Conservation (phyloP, 2,329 filamentous ascomycete genomes). For the Calonectria honghensis region DNA sequence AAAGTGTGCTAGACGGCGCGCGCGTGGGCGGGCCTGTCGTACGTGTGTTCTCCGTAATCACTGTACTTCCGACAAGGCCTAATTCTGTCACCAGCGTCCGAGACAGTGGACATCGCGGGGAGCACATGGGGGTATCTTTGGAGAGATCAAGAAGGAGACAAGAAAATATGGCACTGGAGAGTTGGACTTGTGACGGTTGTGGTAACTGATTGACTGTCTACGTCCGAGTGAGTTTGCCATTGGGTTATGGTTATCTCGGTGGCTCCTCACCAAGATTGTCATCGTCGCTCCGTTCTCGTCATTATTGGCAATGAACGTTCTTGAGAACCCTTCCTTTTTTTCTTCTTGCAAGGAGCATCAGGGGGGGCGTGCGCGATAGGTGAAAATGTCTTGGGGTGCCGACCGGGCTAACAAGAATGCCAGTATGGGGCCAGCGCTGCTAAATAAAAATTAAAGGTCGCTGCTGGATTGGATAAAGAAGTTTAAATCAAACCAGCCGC, state of each 20-base stretch:
- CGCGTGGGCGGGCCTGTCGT: constrained; percentile 34
- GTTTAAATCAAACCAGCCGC: constrained; percentile 23
- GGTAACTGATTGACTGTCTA: constrained; percentile 4
- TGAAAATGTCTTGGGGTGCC: constrained; percentile 14
- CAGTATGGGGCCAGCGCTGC: constrained; percentile 19
- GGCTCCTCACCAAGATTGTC: constrained; percentile 12
- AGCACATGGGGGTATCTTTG: constrained; percentile 2
- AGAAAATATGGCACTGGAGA: neutral
- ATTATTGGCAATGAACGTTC: neutral
- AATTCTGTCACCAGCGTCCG: constrained; percentile 29
- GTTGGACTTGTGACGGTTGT: neutral
- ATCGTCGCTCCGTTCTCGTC: neutral
- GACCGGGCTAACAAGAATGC: constrained; percentile 8
- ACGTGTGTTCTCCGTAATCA: constrained; percentile 34
- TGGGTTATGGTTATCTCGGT: constrained; percentile 7
- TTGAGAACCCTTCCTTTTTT: constrained; percentile 19
- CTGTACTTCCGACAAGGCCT: constrained; percentile 37
- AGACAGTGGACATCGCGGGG: constrained; percentile 31
- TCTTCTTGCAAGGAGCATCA: constrained; percentile 18
- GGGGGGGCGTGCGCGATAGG: constrained; percentile 12
- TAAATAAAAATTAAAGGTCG: constrained; percentile 20
- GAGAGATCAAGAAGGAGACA: neutral
- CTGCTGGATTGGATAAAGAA: constrained; percentile 22
- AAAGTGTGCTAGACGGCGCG: constrained; percentile 24
- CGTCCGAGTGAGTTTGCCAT: neutral